Conservation (phyloP, 2,329 filamentous ascomycete genomes). For the Cladophialophora immunda region DNA sequence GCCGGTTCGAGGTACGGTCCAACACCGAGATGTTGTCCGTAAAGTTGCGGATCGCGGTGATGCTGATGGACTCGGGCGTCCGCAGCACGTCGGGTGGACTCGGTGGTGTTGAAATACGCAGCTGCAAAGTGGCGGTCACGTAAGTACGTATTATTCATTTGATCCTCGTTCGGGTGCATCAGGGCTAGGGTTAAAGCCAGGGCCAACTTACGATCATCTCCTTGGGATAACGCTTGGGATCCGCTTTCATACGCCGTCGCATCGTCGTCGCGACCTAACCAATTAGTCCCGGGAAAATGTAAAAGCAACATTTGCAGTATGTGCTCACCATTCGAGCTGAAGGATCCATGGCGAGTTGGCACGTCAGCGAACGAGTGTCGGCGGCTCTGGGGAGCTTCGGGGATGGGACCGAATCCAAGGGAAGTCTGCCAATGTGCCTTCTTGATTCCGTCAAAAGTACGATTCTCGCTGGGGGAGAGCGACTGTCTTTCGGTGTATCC, state of each 20-base stretch:
- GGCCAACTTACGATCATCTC: conserved; percentile 55
- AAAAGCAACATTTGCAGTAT: conserved; percentile 12
- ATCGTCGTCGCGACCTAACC: conserved; percentile 48
- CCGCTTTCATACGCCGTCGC: conserved; percentile 49
- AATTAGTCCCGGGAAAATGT: conserved; percentile 24
- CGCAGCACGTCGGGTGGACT: conserved; percentile 47
- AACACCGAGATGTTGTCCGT: conserved; percentile 39
- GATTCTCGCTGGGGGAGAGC: conserved; percentile 50
- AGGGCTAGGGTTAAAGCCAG: conserved; percentile 37
- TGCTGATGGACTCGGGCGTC: conserved; percentile 50
- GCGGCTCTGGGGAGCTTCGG: conserved; percentile 58
- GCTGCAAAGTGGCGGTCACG: conserved; percentile 52
- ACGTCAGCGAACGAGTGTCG: conserved; percentile 62
- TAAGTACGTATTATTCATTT: conserved; percentile 51
- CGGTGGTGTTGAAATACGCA: conserved; percentile 52
- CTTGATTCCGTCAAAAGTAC: conserved; percentile 54
- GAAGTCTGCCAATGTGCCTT: conserved; percentile 62
- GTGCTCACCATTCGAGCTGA: conserved; percentile 50
- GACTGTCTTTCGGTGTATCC: conserved; percentile 51
- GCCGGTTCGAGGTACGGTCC: conserved; percentile 48
- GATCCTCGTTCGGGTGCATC: conserved; percentile 41
- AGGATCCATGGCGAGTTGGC: conserved; percentile 56
- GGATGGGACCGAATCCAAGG: conserved; percentile 56
- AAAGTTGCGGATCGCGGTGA: conserved; percentile 33
- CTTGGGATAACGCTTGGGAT: conserved; percentile 48